Conservation (phyloP, 345 rosid genomes). For the Cardamine resedifolia region DNA sequence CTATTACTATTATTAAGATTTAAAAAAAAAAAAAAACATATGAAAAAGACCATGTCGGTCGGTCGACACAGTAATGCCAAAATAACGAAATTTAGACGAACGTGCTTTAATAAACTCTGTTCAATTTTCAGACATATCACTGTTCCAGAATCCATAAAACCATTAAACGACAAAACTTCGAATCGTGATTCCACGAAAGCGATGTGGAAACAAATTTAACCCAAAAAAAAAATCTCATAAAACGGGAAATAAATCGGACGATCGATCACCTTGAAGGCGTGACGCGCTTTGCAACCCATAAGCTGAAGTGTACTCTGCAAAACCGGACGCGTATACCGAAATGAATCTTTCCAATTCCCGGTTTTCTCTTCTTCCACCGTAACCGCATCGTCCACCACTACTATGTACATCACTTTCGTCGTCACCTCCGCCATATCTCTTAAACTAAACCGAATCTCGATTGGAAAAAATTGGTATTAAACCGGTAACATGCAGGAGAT, state of each 20-base stretch:
- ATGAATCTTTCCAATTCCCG: slow-evolving; percentile 57
- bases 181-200: slow-evolving; percentile 12
- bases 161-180: not conserved
- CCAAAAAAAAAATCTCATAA: not conserved
- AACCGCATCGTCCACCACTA: slow-evolving; percentile 65
- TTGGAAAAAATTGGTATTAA: not conserved
- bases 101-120: not conserved
- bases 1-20: no score
- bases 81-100: slow-evolving; percentile 3
- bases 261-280: slow-evolving; percentile 82
- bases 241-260: not conserved
- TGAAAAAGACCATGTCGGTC: slow-evolving; percentile 21
- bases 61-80: slow-evolving; percentile 8
- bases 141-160: slow-evolving; percentile 12
- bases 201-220: not conserved
- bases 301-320: slow-evolving; percentile 93
- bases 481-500: not conserved
- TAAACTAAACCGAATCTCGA: not conserved
- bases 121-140: slow-evolving; percentile 26
- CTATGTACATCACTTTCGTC: slow-evolving; percentile 76
- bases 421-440: slow-evolving; percentile 56
- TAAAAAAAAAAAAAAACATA: not conserved
- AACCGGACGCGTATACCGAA: slow-evolving; percentile 84
- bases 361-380: slow-evolving; percentile 39
- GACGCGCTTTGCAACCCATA: slow-evolving; percentile 98